phyloP scores from a whole-genome alignment of 2,329 filamentous ascomycete genomes.

The Xylaria sp. region DNA sequence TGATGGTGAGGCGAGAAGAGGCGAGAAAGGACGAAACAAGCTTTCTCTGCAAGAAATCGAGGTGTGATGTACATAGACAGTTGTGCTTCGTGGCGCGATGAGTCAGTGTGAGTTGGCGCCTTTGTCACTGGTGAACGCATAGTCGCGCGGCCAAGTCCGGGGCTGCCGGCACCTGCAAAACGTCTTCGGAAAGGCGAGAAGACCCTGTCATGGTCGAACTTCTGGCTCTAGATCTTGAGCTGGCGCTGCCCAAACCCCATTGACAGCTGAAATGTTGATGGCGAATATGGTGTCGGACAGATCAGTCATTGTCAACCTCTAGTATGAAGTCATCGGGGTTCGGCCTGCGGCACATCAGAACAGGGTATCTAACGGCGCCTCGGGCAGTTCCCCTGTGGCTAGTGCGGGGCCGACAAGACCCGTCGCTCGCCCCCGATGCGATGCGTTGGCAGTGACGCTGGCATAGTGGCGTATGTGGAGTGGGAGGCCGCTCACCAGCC shows the following conservation, averaged over 20 bases:
- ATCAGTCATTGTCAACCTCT: background rate
- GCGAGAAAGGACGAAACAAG: background rate
- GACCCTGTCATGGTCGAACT: background rate
- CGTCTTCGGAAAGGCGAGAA: background rate
- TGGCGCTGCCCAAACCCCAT: background rate
- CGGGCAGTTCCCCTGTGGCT: conserved; percentile 24
- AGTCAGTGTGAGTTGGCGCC: conserved; percentile 27
- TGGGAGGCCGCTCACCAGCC: conserved; percentile 29
- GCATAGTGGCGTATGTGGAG: conserved; percentile 16
- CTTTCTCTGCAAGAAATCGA: background rate
- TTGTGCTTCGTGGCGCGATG: conserved; percentile 4
- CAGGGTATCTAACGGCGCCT: conserved; percentile 18
- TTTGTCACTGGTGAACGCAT: background rate
- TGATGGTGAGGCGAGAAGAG: background rate
- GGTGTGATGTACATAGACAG: background rate
- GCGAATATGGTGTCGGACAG: background rate
- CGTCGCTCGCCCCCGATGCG: background rate
- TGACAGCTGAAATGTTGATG: background rate
- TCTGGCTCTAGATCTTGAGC: background rate
- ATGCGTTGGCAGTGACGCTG: conserved; percentile 14
- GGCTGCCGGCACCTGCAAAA: background rate
- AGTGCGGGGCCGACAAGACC: background rate
- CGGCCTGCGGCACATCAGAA: too few relatives aligned
- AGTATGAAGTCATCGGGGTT: conserved; percentile 28
- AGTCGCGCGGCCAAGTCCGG: background rate